A percentile compares a stretch with the other conserved stretches of the same genome.
phyloP scores from a whole-genome alignment of 768 basidiomycete genomes.

The Xerocomellus amylosporus region DNA sequence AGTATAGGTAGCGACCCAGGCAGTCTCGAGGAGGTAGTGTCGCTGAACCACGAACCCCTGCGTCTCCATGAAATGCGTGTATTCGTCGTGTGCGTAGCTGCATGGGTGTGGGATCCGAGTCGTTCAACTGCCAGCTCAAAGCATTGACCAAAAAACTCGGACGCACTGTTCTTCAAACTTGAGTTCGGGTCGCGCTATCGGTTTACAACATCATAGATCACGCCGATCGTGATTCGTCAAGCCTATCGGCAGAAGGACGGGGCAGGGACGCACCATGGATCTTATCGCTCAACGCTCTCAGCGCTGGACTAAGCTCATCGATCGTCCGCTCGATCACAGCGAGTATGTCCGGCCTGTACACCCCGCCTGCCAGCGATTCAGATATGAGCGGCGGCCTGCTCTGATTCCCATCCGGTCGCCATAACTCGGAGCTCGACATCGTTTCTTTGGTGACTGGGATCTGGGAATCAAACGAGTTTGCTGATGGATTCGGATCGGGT shows the following conservation, averaged over 20 bases:
- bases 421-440: neutral
- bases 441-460: too few relatives aligned
- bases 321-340: conserved; percentile 59
- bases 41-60: conserved; percentile 64
- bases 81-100: conserved; percentile 61
- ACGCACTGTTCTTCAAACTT: conserved; percentile 63
- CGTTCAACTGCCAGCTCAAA: too few relatives aligned
- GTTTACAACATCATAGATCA: too few relatives aligned
- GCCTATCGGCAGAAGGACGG: too few relatives aligned
- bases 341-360: conserved; percentile 58
- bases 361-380: conserved; percentile 16
- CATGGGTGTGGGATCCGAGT: too few relatives aligned
- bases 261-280: conserved; percentile 60
- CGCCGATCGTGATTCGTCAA: too few relatives aligned
- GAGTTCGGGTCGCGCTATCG: conserved; percentile 67
- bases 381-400: neutral
- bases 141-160: too few relatives aligned
- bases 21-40: conserved; percentile 65
- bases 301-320: conserved; percentile 47
- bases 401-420: conserved; percentile 4
- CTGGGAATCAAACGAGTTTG: neutral
- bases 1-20: conserved; percentile 67
- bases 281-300: conserved; percentile 63
- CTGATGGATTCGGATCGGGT: neutral
- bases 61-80: conserved; percentile 63